phyloP scores from a whole-genome alignment of 1,139 yeast genomes.

The Sugiyamaella sp. region DNA sequence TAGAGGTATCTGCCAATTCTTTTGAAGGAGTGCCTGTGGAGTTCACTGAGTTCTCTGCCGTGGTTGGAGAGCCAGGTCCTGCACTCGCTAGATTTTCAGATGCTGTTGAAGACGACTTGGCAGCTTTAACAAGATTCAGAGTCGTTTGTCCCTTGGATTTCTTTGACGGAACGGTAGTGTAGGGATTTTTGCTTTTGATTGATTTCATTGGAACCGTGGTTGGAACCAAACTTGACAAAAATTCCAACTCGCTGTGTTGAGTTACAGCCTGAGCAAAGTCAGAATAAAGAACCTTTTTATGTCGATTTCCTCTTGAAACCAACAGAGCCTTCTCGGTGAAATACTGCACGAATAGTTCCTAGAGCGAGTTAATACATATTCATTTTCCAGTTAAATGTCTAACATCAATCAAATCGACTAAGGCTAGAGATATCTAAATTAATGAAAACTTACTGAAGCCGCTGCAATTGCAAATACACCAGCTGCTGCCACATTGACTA shows the following conservation, averaged over 20 bases:
- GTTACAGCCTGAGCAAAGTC: conserved; percentile 77
- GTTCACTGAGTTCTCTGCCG: neutral
- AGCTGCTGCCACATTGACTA: conserved; percentile 69
- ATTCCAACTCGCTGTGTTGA: conserved; percentile 65
- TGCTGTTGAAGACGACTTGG: neutral
- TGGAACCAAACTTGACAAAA: conserved; percentile 50
- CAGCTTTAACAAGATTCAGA: conserved; percentile 9
- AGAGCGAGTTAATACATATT: neutral
- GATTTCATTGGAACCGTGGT: conserved; percentile 38
- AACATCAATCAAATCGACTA: too few relatives aligned
- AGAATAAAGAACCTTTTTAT: conserved; percentile 71
- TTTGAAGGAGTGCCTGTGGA: neutral
- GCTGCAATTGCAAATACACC: conserved; percentile 85
- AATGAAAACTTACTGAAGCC: conserved; percentile 65
- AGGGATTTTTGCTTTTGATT: conserved; percentile 18
- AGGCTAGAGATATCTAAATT: too few relatives aligned
- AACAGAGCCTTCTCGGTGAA: conserved; percentile 79
- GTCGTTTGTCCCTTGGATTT: conserved; percentile 24
- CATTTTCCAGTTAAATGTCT: too few relatives aligned
- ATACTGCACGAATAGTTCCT: conserved; percentile 76
- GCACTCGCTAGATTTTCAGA: neutral
- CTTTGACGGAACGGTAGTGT: conserved; percentile 8
- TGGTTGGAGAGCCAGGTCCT: conserved; percentile 1
- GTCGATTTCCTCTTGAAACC: conserved; percentile 65
- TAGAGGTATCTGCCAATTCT: conserved; percentile 3